Conservation (phyloP, 208 protist genomes). For the Borovskyia barvae region DNA sequence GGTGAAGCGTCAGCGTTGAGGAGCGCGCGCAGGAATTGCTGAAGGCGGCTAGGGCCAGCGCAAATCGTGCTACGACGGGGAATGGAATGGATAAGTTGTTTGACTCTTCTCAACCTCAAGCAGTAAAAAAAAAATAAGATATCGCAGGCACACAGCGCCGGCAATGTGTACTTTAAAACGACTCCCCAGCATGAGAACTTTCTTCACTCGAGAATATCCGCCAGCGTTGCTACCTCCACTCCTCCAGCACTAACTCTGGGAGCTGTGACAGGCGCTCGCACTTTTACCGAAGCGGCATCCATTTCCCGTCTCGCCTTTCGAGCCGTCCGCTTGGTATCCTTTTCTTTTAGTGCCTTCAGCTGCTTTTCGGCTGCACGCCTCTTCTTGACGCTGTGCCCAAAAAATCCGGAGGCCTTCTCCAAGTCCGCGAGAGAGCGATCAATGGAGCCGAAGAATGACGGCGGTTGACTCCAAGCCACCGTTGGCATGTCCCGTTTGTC, state of each 20-base stretch:
- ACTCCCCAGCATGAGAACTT: too few species aligned
- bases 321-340: slow-evolving; percentile 49
- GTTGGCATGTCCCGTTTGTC: slow-evolving; percentile 67
- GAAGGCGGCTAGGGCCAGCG: too few species aligned
- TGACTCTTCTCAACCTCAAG: too few species aligned
- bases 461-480: slow-evolving; percentile 49
- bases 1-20: too few species aligned
- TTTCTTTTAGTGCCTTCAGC: slow-evolving; percentile 43
- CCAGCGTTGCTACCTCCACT: slow-evolving; percentile 62
- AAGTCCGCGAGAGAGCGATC: slow-evolving; percentile 70
- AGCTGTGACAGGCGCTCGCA: slow-evolving; percentile 4
- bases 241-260: slow-evolving; percentile 10
- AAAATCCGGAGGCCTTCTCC: slow-evolving; percentile 54
- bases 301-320: slow-evolving; percentile 43
- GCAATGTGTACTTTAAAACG: too few species aligned
- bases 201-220: slow-evolving; percentile 56
- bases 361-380: slow-evolving; percentile 50
- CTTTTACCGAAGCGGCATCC: slow-evolving; percentile 31
- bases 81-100: too few species aligned
- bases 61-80: too few species aligned
- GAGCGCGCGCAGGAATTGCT: too few species aligned
- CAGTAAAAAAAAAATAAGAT: slow-evolving; percentile 10
- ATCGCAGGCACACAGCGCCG: background rate
- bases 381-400: slow-evolving; percentile 73
- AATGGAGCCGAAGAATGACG: slow-evolving; percentile 66